phyloP scores from a whole-genome alignment of 495 filamentous ascomycete species.

The Daldinia bambusicola region DNA sequence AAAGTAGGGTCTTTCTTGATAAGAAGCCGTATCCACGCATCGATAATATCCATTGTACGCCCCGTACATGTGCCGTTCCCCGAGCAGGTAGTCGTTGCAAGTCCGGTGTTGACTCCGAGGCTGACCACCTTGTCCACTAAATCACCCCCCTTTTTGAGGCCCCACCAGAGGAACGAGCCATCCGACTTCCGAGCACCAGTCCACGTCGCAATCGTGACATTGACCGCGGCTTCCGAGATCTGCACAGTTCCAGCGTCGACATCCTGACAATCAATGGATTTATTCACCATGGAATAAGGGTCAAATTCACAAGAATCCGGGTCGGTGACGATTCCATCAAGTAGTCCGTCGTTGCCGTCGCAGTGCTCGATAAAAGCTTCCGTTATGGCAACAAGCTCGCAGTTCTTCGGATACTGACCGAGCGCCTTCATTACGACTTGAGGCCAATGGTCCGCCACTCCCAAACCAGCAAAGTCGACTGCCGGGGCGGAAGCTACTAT shows the following conservation, averaged over 20 bases:
- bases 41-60: conserved; percentile 8
- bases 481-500: conserved; percentile 54
- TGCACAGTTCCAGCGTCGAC: conserved; percentile 12
- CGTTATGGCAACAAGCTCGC: conserved; percentile 45
- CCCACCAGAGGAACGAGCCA: conserved; percentile 29
- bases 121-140: conserved; percentile 2
- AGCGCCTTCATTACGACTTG: conserved; percentile 46
- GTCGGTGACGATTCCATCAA: conserved; percentile 52
- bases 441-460: conserved; percentile 40
- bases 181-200: conserved; percentile 29
- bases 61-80: conserved; percentile 36
- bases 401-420: conserved; percentile 33
- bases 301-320: conserved; percentile 53
- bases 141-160: conserved; percentile 24
- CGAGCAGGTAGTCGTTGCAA: conserved; percentile 34
- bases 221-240: conserved; percentile 26
- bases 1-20: conserved; percentile 39
- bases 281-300: conserved; percentile 45
- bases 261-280: conserved; percentile 36
- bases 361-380: conserved; percentile 48
- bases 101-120: conserved; percentile 1
- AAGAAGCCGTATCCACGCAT: conserved; percentile 36
- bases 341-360: conserved; percentile 52
- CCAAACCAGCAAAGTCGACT: conserved; percentile 44
- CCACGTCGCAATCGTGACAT: conserved; percentile 42